These are phyloP conservation scores for Pythium periplocum DNA, from an alignment of 352 stramenopile species.

Conservation along the genomic window DNA sequence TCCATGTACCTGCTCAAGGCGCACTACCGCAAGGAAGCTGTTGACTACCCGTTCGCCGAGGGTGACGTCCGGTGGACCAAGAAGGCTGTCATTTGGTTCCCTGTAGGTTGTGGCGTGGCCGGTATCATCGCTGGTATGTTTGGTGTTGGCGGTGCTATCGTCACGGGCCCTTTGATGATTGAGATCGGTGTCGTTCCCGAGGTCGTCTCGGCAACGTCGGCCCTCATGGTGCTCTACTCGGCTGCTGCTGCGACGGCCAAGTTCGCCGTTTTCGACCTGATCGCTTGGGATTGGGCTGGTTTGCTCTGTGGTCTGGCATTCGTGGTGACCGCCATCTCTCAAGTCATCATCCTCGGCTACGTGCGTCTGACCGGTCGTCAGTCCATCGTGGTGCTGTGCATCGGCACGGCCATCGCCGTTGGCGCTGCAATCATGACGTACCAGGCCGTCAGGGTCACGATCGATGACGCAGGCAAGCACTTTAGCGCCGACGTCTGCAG, in stretches of 20 bases:
- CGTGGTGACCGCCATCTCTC: slow-evolving; percentile 37
- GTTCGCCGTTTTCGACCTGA: slow-evolving; percentile 46
- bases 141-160: slow-evolving; percentile 44
- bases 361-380: slow-evolving; percentile 42
- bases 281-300: slow-evolving; percentile 38
- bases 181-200: slow-evolving; percentile 50
- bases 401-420: slow-evolving; percentile 34
- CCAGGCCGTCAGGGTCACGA: slow-evolving; percentile 35
- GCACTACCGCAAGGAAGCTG: slow-evolving; percentile 31
- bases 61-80: slow-evolving; percentile 42
- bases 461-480: slow-evolving; percentile 29
- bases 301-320: slow-evolving; percentile 37
- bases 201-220: slow-evolving; percentile 39
- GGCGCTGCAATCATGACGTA: slow-evolving; percentile 47
- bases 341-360: slow-evolving; percentile 45
- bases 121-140: slow-evolving; percentile 45
- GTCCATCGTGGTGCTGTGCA: slow-evolving; percentile 51
- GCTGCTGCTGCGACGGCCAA: slow-evolving; percentile 38
- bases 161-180: slow-evolving; percentile 55
- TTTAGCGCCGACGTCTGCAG: slow-evolving; percentile 30
- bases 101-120: slow-evolving; percentile 25
- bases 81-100: slow-evolving; percentile 32
- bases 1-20: slow-evolving; percentile 9
- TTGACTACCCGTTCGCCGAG: slow-evolving; percentile 26
- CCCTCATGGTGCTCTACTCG: slow-evolving; percentile 52